These are phyloP conservation scores for Westerdykella sp. DNA, from an alignment of 2,329 filamentous ascomycete genomes.

Conservation along the genomic window DNA sequence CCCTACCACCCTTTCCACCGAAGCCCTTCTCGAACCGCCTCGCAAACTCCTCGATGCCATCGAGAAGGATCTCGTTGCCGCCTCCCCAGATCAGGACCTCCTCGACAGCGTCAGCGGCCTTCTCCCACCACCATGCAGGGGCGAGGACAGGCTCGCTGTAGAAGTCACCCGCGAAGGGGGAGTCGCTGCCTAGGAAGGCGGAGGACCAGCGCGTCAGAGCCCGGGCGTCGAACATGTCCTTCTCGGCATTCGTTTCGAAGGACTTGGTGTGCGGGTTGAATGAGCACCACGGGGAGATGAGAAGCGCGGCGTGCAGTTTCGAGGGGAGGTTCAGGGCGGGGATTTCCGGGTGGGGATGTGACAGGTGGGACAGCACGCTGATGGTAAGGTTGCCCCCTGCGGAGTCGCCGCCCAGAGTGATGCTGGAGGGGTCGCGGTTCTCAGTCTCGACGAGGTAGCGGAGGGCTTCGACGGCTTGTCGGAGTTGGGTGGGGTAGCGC, in stretches of 20 bases:
- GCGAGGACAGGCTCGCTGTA: slow-evolving; percentile 52
- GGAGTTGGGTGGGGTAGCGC: slow-evolving; percentile 45
- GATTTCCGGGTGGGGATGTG: slow-evolving; percentile 53
- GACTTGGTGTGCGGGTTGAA: slow-evolving; percentile 44
- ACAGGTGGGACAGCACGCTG: slow-evolving; percentile 45
- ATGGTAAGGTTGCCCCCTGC: slow-evolving; percentile 48
- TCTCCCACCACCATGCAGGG: slow-evolving; percentile 49
- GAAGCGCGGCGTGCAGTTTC: slow-evolving; percentile 46
- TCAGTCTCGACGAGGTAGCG: slow-evolving; percentile 38
- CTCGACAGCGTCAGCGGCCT: slow-evolving; percentile 40
- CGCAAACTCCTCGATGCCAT: slow-evolving; percentile 49
- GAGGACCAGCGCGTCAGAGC: slow-evolving; percentile 43
- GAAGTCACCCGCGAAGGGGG: slow-evolving; percentile 44
- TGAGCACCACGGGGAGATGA: slow-evolving; percentile 55
- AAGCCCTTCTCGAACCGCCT: slow-evolving; percentile 42
- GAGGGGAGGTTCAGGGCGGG: slow-evolving; percentile 36
- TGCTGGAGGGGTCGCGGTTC: slow-evolving; percentile 33
- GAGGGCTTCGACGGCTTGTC: slow-evolving; percentile 43
- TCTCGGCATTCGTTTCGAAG: slow-evolving; percentile 43
- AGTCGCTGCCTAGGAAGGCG: slow-evolving; percentile 42
- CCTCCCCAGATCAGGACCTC: slow-evolving; percentile 51
- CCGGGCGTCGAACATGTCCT: slow-evolving; percentile 45
- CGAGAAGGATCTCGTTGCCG: slow-evolving; percentile 51
- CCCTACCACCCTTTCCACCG: slow-evolving; percentile 22
- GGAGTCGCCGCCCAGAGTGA: slow-evolving; percentile 49